Evolutionary conservation across 2,329 filamentous ascomycete genomes (phyloP).

Genomic region (Stagonosporopsis chrysanthemi): DNA sequence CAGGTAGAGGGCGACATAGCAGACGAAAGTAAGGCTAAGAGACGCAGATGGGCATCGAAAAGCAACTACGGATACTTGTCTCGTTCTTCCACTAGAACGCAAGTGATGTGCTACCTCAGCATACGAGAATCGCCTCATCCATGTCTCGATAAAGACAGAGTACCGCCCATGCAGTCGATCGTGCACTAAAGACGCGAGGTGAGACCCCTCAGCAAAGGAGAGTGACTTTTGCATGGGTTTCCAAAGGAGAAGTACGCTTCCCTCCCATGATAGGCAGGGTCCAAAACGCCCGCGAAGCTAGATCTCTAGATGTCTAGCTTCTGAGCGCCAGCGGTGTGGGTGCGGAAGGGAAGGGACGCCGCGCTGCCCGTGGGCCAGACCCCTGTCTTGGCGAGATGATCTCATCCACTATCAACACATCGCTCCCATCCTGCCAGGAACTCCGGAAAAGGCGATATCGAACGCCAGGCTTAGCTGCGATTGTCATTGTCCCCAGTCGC

Average conservation of each 20-base stretch:
- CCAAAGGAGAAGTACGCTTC: conserved; percentile 9
- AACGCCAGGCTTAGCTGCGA: conserved; percentile 1
- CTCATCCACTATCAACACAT: conserved; percentile 3
- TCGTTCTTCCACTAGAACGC: not conserved
- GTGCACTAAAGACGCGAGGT: conserved; percentile 1
- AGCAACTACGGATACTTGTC: conserved; percentile 8
- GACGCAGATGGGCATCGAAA: not conserved
- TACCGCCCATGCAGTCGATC: conserved; percentile 4
- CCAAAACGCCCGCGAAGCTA: not conserved
- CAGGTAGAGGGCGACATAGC: not conserved
- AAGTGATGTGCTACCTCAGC: conserved; percentile 16
- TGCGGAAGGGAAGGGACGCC: conserved; percentile 3
- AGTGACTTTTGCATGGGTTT: not conserved
- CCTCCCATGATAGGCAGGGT: not conserved
- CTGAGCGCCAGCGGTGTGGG: not conserved
- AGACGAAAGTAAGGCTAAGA: not conserved
- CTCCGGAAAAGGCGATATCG: not conserved
- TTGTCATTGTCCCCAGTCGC: conserved; percentile 9
- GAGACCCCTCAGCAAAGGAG: not conserved
- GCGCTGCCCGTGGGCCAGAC: not conserved
- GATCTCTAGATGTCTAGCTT: not conserved
- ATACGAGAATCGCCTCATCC: conserved; percentile 4
- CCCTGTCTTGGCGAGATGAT: conserved; percentile 2
- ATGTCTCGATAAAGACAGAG: conserved; percentile 12
- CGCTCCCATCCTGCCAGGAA: conserved; percentile 2